Evolutionary conservation across 1,284 basidiomycete genomes (phyloP), one percentile per base, ranked within the genome.

Genomic region (Ganoderma boninense): DNA sequence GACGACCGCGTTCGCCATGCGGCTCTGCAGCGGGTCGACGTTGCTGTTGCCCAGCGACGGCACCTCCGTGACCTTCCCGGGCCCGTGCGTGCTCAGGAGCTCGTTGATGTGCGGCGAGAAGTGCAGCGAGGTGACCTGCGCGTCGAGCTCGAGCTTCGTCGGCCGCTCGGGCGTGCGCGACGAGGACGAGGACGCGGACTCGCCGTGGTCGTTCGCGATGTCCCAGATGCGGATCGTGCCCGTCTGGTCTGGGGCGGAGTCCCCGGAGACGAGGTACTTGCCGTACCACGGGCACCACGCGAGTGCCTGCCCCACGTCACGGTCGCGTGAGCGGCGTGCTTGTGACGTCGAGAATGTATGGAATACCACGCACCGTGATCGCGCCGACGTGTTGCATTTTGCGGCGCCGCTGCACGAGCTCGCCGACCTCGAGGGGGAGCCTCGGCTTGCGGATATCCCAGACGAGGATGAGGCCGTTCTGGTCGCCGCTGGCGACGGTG

Each of bases 271-370:
- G 29, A 98, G 87, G 5, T 97, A 83, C 74, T 92, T 93, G 0
- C 89, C 84, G 76, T 95, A 91, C 95, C 96, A 97, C 0, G 96
- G 96, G 78, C 93, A 96, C 95, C 97, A 99, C 0, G 94, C 90
- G 44, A 98, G 83, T 0, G 95, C 95, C 94, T 96, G 26, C 26
- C 20, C 38, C 38, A 38, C 38, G 38, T 38, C 38, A 38, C 6
- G 38, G 14, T 29, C 46, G 29, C 40, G 46, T 70, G 60, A 70
- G 59, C 23, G 13, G 59, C 7, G 26, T n/a, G 7, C 38, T 38
- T 38, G 2, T 7, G 38, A 10, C 38, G 14, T 64, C 70, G 52
- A 68, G 64, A 44, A 56, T 64, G 59, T 52, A 56, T 67, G 46
- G 64, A 69, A 71, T 71, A 52, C 49, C 49, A 52, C 49, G 49